Evolutionary conservation across 352 stramenopile genomes (phyloP).

Genomic region (Hyaloperonospora arabidopsidis): DNA sequence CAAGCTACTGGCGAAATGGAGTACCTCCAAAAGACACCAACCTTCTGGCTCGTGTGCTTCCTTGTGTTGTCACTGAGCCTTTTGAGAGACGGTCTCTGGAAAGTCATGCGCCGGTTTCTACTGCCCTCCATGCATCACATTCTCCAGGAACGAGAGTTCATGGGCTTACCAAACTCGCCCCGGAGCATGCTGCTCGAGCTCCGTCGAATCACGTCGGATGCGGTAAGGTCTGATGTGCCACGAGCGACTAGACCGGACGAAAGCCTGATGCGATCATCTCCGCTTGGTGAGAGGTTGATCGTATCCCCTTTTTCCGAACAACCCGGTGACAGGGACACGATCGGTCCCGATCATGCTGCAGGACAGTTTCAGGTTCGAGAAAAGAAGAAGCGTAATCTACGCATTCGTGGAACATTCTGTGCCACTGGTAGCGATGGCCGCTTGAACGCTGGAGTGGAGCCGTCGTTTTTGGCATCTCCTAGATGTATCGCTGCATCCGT

Average conservation of each 20-base stretch:
- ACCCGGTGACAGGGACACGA: conserved; percentile 10
- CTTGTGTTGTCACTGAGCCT: conserved; percentile 57
- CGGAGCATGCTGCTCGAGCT: conserved; percentile 42
- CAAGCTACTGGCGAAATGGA: conserved; percentile 65
- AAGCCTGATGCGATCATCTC: conserved; percentile 46
- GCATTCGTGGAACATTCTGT: conserved; percentile 51
- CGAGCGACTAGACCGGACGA: conserved; percentile 47
- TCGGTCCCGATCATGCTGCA: conserved; percentile 10
- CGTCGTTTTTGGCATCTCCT: conserved; percentile 18
- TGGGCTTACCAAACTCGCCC: conserved; percentile 53
- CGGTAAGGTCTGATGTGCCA: conserved; percentile 34
- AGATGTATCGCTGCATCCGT: conserved; percentile 9
- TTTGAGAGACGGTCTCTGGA: conserved; percentile 73
- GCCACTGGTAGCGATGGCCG: conserved; percentile 15
- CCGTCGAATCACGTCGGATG: conserved; percentile 10
- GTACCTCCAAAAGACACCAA: conserved; percentile 47
- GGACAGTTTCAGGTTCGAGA: conserved; percentile 11
- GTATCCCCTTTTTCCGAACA: conserved; percentile 16
- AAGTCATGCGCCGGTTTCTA: conserved; percentile 53
- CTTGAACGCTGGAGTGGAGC: conserved; percentile 13
- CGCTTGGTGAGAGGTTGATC: conserved; percentile 54
- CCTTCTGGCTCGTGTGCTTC: conserved; percentile 53
- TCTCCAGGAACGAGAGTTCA: conserved; percentile 62
- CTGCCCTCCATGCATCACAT: conserved; percentile 73
- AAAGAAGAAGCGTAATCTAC: conserved; percentile 32